Base-by-base conservation (phyloP, 306 rosid genomes). In the Quercus suber region DNA sequence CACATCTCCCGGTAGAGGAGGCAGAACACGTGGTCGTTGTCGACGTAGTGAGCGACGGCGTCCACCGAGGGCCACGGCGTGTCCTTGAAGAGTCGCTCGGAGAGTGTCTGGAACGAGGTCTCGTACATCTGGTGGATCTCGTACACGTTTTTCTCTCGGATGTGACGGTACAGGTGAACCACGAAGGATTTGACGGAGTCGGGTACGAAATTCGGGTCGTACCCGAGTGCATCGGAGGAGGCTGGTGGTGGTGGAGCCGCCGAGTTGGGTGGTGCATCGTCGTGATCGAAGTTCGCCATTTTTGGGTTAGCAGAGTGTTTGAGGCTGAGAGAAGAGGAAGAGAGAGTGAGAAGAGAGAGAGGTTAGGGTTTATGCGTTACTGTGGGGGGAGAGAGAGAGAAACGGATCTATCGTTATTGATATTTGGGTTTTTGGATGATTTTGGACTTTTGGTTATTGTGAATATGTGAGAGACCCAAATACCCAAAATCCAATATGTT, bases 51-150 rank as follows among this genome's bases (percentile, higher is more conserved):
- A 0, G 99, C 89, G 2, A 95, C 94, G 11, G 97, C 99, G 61
- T 95, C 99, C 1, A 95, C 98, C 21, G 98, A 91, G 0, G 99
- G 99, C 98, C 99, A 93, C 1, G 99, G 97, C 0, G 96, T 85
- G 78, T 95, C 98, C 89, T 95, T 95, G 88, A 95, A 95, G 79
- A 87, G 88, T 31, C 96, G 90, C 71, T 95, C 98, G 2, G 99
- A 95, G 7, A 95, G 78, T n/a, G 90, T 87, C 78, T 91, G 98
- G 88, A 93, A 95, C 3, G 96, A 91, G 3, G 80, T 83, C 86
- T 91, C 98, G 80, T 95, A 93, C 96, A 89, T 91, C 90, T 93
- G 96, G 86, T 93, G 94, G 80, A 92, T 95, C 90, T 95, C 98
- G 85, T 95, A 95, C 1, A 95, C 99, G 45, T 95, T 95, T 85